Evolutionary conservation across 768 basidiomycete species (phyloP), one percentile per base, ranked within the genome.

Genomic region (Amanita exitialis): DNA sequence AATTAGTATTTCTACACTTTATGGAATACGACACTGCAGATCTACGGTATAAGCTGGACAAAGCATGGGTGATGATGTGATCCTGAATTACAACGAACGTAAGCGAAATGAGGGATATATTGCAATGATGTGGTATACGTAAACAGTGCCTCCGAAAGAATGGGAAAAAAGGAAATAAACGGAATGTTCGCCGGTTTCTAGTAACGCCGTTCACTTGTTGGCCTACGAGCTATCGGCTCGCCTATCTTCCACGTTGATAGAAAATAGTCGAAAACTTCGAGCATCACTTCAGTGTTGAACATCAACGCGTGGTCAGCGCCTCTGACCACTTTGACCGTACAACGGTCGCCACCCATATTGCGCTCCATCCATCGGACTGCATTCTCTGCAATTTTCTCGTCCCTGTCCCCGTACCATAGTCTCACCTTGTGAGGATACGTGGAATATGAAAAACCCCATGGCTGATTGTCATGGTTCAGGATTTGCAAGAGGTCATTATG

Each of bases 251-350:
- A 83, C 53, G 71, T 78, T 48, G 78, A 74, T 53, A 78, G 68
- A 36, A 86, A 67, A 53, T 75, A 73, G 65, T 93, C 90, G 39
- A 93, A 67, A 30, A 88, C 86, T 56, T 93, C 90, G 23, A 93
- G 80, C 47, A 93, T 87, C 28, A 92, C 87, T 51, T 77, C 76
- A 63, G 86, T 87, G 63, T 83, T 85, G 67, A 92, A 96, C 90
- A 99, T 91, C 49, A 99, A 72, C 45, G 82, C 84, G 65, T 99
- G 95, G 58, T 92, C 92, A 16, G 90, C 94, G 34, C 89, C 89
- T 59, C 79, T 81, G 48, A 94, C 82, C 37, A 96, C 82, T 59
- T 83, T 79, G 34, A 99, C 81, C 39, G 74, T 71, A 62, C 92
- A 95, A 51, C 75, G 70, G 36, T 82, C 82, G 39, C 76, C 74